These are phyloP conservation scores for Epichloe coenophiala DNA, from an alignment of 2,329 filamentous ascomycete genomes.

Conservation along the genomic window DNA sequence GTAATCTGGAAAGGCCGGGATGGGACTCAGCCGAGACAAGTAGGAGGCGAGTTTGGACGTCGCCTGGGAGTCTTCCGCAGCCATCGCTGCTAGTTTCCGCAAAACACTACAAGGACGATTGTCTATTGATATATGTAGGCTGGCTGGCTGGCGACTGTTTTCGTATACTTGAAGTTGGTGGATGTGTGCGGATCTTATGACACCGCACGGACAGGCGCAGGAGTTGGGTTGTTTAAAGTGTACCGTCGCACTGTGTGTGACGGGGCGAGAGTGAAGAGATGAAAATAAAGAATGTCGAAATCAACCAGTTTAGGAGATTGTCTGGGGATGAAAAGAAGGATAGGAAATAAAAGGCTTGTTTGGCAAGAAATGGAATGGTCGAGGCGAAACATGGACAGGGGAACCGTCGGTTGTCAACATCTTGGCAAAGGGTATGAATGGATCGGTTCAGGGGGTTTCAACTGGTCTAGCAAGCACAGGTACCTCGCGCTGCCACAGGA, in stretches of 20 bases:
- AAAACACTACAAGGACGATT: background rate
- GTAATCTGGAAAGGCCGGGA: slow-evolving; percentile 62
- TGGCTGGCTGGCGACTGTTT: no score
- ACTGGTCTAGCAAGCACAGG: background rate
- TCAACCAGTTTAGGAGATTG: background rate
- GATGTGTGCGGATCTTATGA: background rate
- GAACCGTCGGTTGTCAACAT: no score
- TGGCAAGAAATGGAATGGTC: background rate
- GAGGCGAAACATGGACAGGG: no score
- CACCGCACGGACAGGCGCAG: background rate
- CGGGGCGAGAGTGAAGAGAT: background rate
- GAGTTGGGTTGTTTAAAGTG: background rate
- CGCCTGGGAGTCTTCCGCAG: slow-evolving; percentile 9
- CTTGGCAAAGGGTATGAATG: background rate
- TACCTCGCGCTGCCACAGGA: background rate
- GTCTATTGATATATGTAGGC: background rate
- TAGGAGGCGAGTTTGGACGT: slow-evolving; percentile 30
- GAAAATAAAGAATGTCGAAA: background rate
- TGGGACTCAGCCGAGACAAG: slow-evolving; percentile 47
- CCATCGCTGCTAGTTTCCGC: slow-evolving; percentile 6
- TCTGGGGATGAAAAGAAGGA: no score
- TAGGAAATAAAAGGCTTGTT: no score
- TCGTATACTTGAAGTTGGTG: no score
- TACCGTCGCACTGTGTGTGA: background rate
- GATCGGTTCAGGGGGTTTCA: no score